Evolutionary conservation across 148 eudicot species (phyloP), one percentile per base, ranked within the genome.

Genomic region (Vaccinium darrowii): DNA sequence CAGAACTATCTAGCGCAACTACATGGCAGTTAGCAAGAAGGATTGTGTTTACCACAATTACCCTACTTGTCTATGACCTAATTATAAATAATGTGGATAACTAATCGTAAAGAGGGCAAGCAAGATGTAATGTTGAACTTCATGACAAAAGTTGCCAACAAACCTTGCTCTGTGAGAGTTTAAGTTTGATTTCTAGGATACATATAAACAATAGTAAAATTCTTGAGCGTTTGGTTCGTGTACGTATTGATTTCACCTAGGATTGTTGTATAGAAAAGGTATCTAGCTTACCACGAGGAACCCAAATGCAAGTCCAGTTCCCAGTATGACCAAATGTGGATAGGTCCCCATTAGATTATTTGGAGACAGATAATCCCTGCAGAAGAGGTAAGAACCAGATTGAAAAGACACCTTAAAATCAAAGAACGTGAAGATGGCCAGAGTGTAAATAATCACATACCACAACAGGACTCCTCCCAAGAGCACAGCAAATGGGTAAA

Each of bases 241-340:
- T 16, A 79, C 2, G 43, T 30, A 57, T 56, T 62, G 62, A 57
- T 25, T 30, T 57, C 23, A 79, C 18, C 62, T 21, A 69, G 75
- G 75, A 69, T 69, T n/a, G 27, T 53, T 6, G 11, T 8, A 79
- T 7, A 36, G n/a, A 33, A 69, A 16, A 54, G 8, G n/a, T 21
- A 43, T 23, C 53, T 9, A 71, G 69, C 91, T 89, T 92, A 97
- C 99, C 95, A 97, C 99, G 73, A 95, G 95, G 84, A 94, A 97
- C 60, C 98, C 99, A 89, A 97, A 97, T 57, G 98, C 94, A 87
- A 95, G 95, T 71, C 99, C 99, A 82, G 93, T 91, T 89, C 99
- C 96, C 85, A 91, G 23, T 65, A 97, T 85, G 79, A 95, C 89
- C 82, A 94, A 81, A 89, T 95, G 96, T 25, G 99, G 99, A 87